Conservation (phyloP, 352 stramenopile genomes). For the Aphanomyces stellatus region DNA sequence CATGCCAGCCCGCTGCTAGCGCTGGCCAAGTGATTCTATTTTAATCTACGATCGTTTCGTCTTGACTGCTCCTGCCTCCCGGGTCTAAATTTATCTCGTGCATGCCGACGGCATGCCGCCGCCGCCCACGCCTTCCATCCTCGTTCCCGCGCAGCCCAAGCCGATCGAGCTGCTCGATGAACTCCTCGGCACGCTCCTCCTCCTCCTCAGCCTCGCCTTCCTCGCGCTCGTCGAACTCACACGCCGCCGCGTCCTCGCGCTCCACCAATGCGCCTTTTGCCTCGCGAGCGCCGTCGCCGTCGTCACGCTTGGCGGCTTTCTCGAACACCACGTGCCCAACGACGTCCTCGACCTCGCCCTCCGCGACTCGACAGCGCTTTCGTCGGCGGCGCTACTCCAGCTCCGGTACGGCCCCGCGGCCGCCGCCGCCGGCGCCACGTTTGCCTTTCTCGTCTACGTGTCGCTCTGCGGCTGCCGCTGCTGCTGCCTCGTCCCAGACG, state of each 20-base stretch:
- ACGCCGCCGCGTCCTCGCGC: constrained; percentile 46
- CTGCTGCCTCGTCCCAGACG: constrained; percentile 40
- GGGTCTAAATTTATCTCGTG: not conserved
- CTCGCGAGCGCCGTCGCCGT: constrained; percentile 39
- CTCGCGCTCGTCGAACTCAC: constrained; percentile 57
- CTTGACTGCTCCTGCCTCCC: not conserved
- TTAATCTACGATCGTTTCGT: too few species aligned
- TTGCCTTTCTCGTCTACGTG: constrained; percentile 36
- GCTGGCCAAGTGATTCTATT: too few species aligned
- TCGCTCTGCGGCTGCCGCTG: constrained; percentile 57
- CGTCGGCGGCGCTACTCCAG: constrained; percentile 34
- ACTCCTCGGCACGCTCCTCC: constrained; percentile 49
- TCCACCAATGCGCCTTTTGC: constrained; percentile 64
- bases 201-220: constrained; percentile 43
- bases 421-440: constrained; percentile 28
- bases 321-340: constrained; percentile 64
- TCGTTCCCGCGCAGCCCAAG: not conserved
- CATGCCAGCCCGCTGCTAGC: too few species aligned
- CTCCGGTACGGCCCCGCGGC: constrained; percentile 56
- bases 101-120: not conserved
- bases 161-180: constrained; percentile 37
- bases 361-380: constrained; percentile 26
- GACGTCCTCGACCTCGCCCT: constrained; percentile 64
- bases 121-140: not conserved
- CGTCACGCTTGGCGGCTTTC: constrained; percentile 57